Evolutionary conservation across 2,329 filamentous ascomycete species (phyloP).

Genomic region (Cladobotryum protrusum): DNA sequence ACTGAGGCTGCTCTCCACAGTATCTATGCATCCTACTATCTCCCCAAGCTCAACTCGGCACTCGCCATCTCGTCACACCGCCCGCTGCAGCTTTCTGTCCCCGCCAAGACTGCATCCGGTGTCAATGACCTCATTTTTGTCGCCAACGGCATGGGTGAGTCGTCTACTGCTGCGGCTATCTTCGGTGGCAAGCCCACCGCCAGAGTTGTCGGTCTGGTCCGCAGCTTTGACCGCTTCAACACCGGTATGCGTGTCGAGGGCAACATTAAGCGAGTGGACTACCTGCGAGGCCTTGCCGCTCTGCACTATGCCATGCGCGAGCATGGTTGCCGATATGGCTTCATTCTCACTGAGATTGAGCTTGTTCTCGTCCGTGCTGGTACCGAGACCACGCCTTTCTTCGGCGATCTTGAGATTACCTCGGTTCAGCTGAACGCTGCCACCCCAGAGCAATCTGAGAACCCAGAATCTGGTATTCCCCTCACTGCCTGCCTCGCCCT

Average conservation of each 20-base stretch:
- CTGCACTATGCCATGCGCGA: conserved; percentile 90
- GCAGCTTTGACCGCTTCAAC: conserved; percentile 91
- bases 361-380: conserved; percentile 84
- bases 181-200: conserved; percentile 43
- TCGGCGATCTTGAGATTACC: conserved; percentile 78
- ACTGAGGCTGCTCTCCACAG: conserved; percentile 70
- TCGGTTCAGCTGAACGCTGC: conserved; percentile 51
- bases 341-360: conserved; percentile 95
- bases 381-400: conserved; percentile 64
- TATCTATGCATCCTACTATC: conserved; percentile 72
- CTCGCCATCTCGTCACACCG: conserved; percentile 67
- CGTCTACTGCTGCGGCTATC: conserved; percentile 47
- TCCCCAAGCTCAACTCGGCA: conserved; percentile 80
- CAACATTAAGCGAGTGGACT: conserved; percentile 79
- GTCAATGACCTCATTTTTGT: conserved; percentile 56
- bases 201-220: conserved; percentile 77
- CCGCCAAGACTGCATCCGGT: conserved; percentile 26
- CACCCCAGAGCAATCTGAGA: conserved; percentile 21
- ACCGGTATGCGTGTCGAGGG: conserved; percentile 85
- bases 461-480: conserved; percentile 30
- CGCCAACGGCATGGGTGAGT: conserved; percentile 54
- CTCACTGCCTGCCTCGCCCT: conserved; percentile 69
- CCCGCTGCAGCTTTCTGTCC: conserved; percentile 49
- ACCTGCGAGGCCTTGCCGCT: conserved; percentile 78
- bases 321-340: conserved; percentile 87